These are phyloP conservation scores for Colletotrichum euphorbiae DNA, from an alignment of 2,329 filamentous ascomycete species.

Conservation along the genomic window DNA sequence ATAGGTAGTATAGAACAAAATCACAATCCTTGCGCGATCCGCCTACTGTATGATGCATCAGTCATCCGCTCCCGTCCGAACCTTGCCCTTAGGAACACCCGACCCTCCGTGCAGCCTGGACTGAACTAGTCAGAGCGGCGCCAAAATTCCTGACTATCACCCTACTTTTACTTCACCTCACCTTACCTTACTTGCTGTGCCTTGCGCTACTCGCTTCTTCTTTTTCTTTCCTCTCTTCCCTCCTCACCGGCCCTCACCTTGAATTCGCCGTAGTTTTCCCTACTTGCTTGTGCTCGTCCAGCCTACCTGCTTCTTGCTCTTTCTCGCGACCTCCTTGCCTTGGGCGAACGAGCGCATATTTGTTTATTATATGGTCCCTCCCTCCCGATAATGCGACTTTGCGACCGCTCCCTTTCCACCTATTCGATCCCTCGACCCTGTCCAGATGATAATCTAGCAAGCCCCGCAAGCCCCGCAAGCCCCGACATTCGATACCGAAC, in stretches of 20 bases:
- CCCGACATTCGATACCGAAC: slow-evolving; percentile 21
- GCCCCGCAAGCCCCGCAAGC: slow-evolving; percentile 1
- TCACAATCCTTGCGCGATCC: slow-evolving; percentile 2
- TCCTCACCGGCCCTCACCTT: slow-evolving; percentile 9
- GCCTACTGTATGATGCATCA: too few species aligned
- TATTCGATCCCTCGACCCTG: slow-evolving; percentile 18
- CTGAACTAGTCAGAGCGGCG: slow-evolving; percentile 19
- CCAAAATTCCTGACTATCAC: slow-evolving; percentile 36
- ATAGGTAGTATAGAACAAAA: slow-evolving; percentile 21
- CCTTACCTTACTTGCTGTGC: not conserved
- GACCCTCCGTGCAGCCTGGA: slow-evolving; percentile 12
- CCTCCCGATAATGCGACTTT: slow-evolving; percentile 39
- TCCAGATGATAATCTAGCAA: slow-evolving; percentile 1
- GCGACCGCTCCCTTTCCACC: slow-evolving; percentile 22
- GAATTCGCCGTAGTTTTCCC: slow-evolving; percentile 10
- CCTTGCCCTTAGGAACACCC: slow-evolving; percentile 13
- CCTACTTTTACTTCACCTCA: not conserved
- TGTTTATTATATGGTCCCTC: slow-evolving; percentile 27
- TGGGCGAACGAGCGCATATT: slow-evolving; percentile 17
- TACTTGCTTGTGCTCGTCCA: slow-evolving; percentile 10
- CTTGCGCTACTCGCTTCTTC: slow-evolving; percentile 12
- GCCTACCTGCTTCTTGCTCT: slow-evolving; percentile 14
- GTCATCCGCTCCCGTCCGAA: slow-evolving; percentile 22
- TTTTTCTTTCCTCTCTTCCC: slow-evolving; percentile 23
- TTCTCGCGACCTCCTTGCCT: not conserved